Conservation (phyloP, 108 stramenopile species). For the Epithemia pelagica region DNA sequence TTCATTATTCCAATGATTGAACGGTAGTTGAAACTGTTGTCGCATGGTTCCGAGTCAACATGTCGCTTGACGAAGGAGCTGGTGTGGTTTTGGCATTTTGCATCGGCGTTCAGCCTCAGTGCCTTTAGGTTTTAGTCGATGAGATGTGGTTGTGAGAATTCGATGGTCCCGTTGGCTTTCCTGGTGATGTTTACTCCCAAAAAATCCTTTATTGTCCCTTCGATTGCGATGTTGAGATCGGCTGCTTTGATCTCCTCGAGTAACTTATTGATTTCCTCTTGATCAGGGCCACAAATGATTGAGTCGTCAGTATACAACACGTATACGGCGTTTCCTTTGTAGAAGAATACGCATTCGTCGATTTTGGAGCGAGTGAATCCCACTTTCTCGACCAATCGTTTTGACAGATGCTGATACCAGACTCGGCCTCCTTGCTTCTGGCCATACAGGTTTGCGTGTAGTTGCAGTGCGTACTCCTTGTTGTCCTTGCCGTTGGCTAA, state of each 20-base stretch:
- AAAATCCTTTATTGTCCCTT: conserved; percentile 34
- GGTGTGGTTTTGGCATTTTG: conserved; percentile 3
- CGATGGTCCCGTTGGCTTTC: conserved; percentile 21
- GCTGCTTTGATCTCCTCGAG: conserved; percentile 18
- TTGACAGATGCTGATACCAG: conserved; percentile 34
- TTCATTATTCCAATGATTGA: conserved; percentile 20
- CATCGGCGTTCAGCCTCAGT: conserved; percentile 11
- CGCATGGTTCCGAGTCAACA: neutral
- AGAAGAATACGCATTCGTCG: conserved; percentile 43
- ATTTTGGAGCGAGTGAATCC: conserved; percentile 23
- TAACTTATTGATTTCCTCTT: conserved; percentile 11
- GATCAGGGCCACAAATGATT: conserved; percentile 16
- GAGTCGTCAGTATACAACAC: conserved; percentile 29
- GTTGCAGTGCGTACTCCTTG: conserved; percentile 6
- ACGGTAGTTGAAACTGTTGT: conserved; percentile 15
- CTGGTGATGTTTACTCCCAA: conserved; percentile 27
- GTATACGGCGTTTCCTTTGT: conserved; percentile 23
- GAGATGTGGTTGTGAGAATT: conserved; percentile 39
- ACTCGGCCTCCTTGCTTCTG: conserved; percentile 16
- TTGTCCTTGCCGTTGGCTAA: conserved; percentile 7
- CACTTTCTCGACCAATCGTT: conserved; percentile 13
- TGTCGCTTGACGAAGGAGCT: conserved; percentile 1
- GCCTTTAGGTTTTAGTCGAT: conserved; percentile 26
- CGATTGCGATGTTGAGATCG: conserved; percentile 16
- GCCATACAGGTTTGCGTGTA: conserved; percentile 32